These are phyloP conservation scores for Phoma herbarum DNA, from an alignment of 2,329 filamentous ascomycete species.

Conservation along the genomic window DNA sequence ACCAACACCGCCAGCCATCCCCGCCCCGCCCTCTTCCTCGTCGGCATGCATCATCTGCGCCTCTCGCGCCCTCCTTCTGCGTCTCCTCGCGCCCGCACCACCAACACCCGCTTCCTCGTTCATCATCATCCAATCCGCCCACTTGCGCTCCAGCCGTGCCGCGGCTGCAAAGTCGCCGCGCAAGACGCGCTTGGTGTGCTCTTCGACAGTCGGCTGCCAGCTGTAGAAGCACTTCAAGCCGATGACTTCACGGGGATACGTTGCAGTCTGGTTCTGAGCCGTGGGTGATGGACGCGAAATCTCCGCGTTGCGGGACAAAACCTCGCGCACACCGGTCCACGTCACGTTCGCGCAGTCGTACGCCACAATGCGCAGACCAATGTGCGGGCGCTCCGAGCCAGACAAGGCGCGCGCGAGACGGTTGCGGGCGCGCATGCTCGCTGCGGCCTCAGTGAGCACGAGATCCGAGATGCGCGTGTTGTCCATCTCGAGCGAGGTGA, in stretches of 20 bases:
- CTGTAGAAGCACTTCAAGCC: conserved; percentile 92
- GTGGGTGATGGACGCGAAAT: conserved; percentile 61
- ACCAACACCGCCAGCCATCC: conserved; percentile 50
- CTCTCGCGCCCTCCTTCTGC: conserved; percentile 80
- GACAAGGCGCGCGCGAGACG: conserved; percentile 52
- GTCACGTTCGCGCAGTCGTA: conserved; percentile 94
- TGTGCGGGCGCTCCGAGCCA: conserved; percentile 43
- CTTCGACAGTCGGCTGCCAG: conserved; percentile 93
- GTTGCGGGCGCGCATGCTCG: conserved; percentile 75
- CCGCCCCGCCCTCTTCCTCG: conserved; percentile 72
- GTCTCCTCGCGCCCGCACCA: conserved; percentile 70
- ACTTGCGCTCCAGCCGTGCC: conserved; percentile 83
- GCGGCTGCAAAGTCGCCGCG: conserved; percentile 79
- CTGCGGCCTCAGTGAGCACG: conserved; percentile 82
- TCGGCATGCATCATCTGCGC: conserved; percentile 81
- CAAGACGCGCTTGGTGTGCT: conserved; percentile 87
- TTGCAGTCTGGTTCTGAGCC: conserved; percentile 48
- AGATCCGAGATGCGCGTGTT: conserved; percentile 92
- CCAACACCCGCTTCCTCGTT: conserved; percentile 80
- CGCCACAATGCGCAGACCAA: conserved; percentile 79
- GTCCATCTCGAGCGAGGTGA: conserved; percentile 83
- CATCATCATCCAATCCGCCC: conserved; percentile 93
- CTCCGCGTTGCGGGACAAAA: conserved; percentile 85
- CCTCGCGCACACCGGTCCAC: conserved; percentile 88
- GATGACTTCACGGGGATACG: conserved; percentile 81